A percentile compares a stretch with the other conserved stretches of the same genome.
These are phyloP conservation scores for Infundibulicybe gibba DNA, from an alignment of 768 basidiomycete species.

Conservation along the genomic window DNA sequence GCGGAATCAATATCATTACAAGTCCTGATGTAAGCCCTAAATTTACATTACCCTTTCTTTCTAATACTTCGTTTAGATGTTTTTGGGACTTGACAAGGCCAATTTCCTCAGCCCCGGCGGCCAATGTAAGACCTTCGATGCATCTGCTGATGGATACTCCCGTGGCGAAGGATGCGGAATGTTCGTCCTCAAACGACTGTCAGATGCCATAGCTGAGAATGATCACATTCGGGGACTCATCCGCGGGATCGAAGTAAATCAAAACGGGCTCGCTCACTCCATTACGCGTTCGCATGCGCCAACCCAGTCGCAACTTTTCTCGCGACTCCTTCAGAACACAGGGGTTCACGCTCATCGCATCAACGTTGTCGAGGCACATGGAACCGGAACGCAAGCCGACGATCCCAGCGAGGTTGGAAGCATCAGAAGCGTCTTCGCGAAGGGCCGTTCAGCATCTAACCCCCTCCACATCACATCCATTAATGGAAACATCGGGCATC, in stretches of 20 bases:
- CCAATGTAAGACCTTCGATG: constrained; percentile 69
- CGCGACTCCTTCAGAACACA: constrained; percentile 39
- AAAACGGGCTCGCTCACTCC: constrained; percentile 60
- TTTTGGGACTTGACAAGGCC: constrained; percentile 61
- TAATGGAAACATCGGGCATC: constrained; percentile 73
- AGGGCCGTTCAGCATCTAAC: constrained; percentile 34
- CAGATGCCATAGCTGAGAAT: constrained; percentile 61
- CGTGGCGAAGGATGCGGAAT: constrained; percentile 69
- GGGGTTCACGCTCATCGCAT: constrained; percentile 43
- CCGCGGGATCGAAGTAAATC: constrained; percentile 67
- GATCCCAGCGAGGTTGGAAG: constrained; percentile 65
- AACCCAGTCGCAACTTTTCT: constrained; percentile 56
- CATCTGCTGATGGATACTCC: constrained; percentile 69
- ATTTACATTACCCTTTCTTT: constrained; percentile 1
- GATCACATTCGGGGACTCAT: constrained; percentile 70
- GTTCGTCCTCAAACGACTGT: constrained; percentile 68
- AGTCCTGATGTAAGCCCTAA: constrained; percentile 61
- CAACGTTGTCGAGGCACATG: constrained; percentile 71
- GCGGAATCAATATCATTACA: constrained; percentile 67
- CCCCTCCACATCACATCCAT: constrained; percentile 65
- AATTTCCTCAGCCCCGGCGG: constrained; percentile 67
- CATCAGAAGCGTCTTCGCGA: constrained; percentile 51
- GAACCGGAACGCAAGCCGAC: constrained; percentile 70
- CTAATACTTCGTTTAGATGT: constrained; percentile 45
- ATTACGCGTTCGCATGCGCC: constrained; percentile 71